Evolutionary conservation across 2,329 filamentous ascomycete species (phyloP).

Genomic region (Alternaria triticina): DNA sequence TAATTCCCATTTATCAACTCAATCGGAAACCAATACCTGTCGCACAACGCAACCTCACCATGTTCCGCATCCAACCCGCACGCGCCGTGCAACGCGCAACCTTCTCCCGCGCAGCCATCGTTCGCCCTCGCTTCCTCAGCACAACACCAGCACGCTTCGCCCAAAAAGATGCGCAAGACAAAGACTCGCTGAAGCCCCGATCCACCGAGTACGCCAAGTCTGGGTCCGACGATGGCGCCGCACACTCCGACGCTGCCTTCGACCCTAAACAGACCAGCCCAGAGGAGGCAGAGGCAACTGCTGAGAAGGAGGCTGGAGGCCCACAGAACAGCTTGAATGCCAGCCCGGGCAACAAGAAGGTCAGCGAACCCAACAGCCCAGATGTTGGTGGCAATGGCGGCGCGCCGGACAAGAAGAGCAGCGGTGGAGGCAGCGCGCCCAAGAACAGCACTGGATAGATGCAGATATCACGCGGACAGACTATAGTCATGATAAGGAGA

Average conservation of each 20-base stretch:
- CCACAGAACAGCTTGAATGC: conserved; percentile 57
- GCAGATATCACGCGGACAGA: not conserved
- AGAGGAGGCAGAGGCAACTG: conserved; percentile 60
- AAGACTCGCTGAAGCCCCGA: conserved; percentile 68
- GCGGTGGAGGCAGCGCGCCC: conserved; percentile 46
- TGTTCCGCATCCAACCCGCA: conserved; percentile 34
- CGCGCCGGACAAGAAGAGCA: conserved; percentile 39
- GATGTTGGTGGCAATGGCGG: conserved; percentile 49
- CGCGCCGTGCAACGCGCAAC: conserved; percentile 28
- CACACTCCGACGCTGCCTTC: conserved; percentile 69
- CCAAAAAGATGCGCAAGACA: conserved; percentile 55
- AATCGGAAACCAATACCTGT: not conserved
- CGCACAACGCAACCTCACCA: conserved; percentile 2
- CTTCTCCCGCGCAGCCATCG: conserved; percentile 13
- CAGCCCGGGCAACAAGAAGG: conserved; percentile 65
- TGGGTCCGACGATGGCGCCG: conserved; percentile 66
- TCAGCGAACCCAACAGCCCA: conserved; percentile 57
- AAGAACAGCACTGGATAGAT: conserved; percentile 36
- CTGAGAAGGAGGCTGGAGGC: conserved; percentile 44
- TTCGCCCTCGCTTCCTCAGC: conserved; percentile 30
- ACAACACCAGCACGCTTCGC: conserved; percentile 32
- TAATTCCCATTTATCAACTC: not conserved
- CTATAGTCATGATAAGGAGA: not conserved
- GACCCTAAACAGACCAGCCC: conserved; percentile 72
- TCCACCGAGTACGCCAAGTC: conserved; percentile 72